These are phyloP conservation scores for Candida dubliniensis DNA, from an alignment of 1,139 yeast species.

Conservation along the genomic window DNA sequence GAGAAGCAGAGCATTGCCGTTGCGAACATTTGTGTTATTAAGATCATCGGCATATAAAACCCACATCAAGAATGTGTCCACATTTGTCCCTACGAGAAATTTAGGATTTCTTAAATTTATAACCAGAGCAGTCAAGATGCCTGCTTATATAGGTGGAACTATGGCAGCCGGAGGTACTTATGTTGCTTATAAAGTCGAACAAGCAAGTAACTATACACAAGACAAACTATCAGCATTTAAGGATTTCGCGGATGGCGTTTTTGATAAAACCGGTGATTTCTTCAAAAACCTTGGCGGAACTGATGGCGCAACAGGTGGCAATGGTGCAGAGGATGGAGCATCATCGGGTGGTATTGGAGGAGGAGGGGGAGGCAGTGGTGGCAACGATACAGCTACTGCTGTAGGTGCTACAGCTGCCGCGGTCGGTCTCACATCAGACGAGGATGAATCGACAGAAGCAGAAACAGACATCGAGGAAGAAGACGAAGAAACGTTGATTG, in stretches of 20 bases:
- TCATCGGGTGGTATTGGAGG: slow-evolving; percentile 12
- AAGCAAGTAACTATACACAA: slow-evolving; percentile 70
- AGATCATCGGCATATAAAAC: slow-evolving; percentile 1
- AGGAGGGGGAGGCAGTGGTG: slow-evolving; percentile 31
- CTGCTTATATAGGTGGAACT: slow-evolving; percentile 86
- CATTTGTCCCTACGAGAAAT: slow-evolving; percentile 23
- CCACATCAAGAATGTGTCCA: slow-evolving; percentile 1
- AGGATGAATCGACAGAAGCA: slow-evolving; percentile 21
- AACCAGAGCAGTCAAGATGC: slow-evolving; percentile 51
- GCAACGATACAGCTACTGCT: slow-evolving; percentile 38
- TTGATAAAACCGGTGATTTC: slow-evolving; percentile 47
- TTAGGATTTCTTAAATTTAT: slow-evolving; percentile 52
- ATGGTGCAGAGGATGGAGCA: slow-evolving; percentile 17
- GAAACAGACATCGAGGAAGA: slow-evolving; percentile 19
- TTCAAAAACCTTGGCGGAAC: slow-evolving; percentile 25
- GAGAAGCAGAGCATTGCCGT: neutral
- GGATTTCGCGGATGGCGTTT: slow-evolving; percentile 53
- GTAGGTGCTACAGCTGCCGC: slow-evolving; percentile 51
- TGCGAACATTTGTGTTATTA: slow-evolving; percentile 3
- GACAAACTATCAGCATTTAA: slow-evolving; percentile 63
- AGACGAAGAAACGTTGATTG: slow-evolving; percentile 32
- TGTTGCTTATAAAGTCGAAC: slow-evolving; percentile 86
- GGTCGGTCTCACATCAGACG: slow-evolving; percentile 39
- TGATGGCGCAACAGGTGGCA: slow-evolving; percentile 10
- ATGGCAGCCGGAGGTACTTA: slow-evolving; percentile 94